Conservation (phyloP, 805 yeast species). For the Saturnispora zaruensis region DNA sequence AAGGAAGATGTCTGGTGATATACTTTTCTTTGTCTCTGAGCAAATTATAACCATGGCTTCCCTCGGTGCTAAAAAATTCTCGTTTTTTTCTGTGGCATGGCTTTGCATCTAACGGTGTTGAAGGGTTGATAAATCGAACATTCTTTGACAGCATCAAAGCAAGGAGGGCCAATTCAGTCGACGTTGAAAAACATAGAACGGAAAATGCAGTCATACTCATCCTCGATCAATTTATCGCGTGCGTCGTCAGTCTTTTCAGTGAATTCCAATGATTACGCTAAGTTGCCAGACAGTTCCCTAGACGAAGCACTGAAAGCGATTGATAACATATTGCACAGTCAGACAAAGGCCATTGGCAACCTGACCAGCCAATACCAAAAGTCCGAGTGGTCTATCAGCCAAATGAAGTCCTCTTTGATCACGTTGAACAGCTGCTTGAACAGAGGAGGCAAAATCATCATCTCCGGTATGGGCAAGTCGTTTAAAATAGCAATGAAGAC, state of each 20-base stretch:
- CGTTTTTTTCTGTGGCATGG: background rate
- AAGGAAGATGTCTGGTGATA: conserved; percentile 98
- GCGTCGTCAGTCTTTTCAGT: conserved; percentile 23
- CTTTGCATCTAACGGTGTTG: background rate
- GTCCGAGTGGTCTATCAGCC: conserved; percentile 38
- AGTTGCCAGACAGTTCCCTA: conserved; percentile 18
- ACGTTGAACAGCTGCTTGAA: conserved; percentile 36
- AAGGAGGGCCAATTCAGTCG: background rate
- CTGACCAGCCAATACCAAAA: conserved; percentile 37
- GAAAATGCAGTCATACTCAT: conserved; percentile 10
- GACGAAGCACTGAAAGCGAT: conserved; percentile 26
- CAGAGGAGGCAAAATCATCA: conserved; percentile 58
- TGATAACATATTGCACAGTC: conserved; percentile 35
- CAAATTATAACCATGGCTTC: background rate
- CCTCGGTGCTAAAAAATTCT: background rate
- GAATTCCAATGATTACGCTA: conserved; percentile 6
- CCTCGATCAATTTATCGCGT: conserved; percentile 17
- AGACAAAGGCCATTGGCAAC: conserved; percentile 39
- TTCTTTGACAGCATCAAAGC: too few species aligned
- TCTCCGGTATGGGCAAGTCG: conserved; percentile 82
- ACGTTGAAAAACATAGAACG: background rate
- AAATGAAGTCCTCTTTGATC: conserved; percentile 36
- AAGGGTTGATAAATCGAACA: background rate
- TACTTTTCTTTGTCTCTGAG: background rate
- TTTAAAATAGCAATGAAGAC: conserved; percentile 69